These are phyloP conservation scores for Sporothrix globosa DNA, from an alignment of 2,329 filamentous ascomycete genomes.

Conservation along the genomic window DNA sequence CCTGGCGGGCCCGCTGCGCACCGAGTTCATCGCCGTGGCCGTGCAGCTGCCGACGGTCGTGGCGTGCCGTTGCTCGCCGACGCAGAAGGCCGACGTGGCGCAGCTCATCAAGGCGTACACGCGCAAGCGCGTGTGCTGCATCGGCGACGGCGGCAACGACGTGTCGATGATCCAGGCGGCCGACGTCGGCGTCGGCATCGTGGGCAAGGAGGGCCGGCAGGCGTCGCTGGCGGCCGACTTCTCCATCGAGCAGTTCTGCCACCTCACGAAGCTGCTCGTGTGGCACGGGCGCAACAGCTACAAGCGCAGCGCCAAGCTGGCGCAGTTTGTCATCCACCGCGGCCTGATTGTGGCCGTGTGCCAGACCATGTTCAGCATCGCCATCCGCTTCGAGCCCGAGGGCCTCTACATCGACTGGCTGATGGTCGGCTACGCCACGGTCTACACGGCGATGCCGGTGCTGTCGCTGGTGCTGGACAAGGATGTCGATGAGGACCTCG, in stretches of 20 bases:
- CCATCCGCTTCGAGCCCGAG: conserved; percentile 87
- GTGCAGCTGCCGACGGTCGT: conserved; percentile 89
- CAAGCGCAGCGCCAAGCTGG: conserved; percentile 91
- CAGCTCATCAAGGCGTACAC: conserved; percentile 87
- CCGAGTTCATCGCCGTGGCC: conserved; percentile 84
- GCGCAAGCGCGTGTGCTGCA: conserved; percentile 94
- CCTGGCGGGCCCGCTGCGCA: conserved; percentile 71
- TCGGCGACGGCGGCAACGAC: conserved; percentile 97
- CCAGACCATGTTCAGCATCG: conserved; percentile 96
- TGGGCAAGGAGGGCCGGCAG: conserved; percentile 95
- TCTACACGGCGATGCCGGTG: conserved; percentile 93
- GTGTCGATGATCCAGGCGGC: conserved; percentile 99
- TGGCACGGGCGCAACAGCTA: conserved; percentile 99
- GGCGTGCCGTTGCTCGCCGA: conserved; percentile 94
- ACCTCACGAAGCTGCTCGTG: conserved; percentile 94
- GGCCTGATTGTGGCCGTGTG: conserved; percentile 94
- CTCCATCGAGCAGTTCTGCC: conserved; percentile 91
- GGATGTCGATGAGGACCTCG: conserved; percentile 91
- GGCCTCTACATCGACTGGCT: conserved; percentile 97
- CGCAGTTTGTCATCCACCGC: conserved; percentile 97
- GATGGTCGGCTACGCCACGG: conserved; percentile 91
- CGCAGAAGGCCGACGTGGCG: conserved; percentile 94
- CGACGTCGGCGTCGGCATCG: conserved; percentile 95
- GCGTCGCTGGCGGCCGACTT: conserved; percentile 95
- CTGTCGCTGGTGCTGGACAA: conserved; percentile 92